Conservation (phyloP, 148 eudicot species). For the Persicaria tinctoria region DNA sequence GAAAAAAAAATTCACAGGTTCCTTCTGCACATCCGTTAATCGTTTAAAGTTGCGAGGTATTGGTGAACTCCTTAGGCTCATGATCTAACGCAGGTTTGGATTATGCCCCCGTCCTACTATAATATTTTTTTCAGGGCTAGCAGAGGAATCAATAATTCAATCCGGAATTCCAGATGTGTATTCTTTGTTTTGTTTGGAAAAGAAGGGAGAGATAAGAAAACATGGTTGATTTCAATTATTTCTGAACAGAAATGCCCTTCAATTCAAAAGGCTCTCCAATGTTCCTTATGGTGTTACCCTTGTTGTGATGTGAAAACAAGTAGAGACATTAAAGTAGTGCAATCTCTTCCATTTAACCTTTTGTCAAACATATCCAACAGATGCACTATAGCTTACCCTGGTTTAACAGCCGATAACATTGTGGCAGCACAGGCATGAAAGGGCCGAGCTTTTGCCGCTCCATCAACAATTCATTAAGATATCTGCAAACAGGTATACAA, state of each 20-base stretch:
- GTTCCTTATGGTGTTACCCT: background rate
- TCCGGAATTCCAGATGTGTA: too few relatives aligned
- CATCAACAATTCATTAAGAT: slow-evolving; percentile 66
- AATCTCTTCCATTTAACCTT: background rate
- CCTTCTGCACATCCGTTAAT: too few relatives aligned
- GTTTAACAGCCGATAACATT: slow-evolving; percentile 68
- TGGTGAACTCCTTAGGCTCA: too few relatives aligned
- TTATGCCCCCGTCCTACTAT: too few relatives aligned
- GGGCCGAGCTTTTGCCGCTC: slow-evolving; percentile 86
- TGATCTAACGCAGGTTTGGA: too few relatives aligned
- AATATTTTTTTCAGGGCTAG: too few relatives aligned
- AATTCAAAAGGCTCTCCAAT: background rate
- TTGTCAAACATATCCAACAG: slow-evolving; percentile 27
- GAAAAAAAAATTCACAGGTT: too few relatives aligned
- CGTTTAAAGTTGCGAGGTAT: too few relatives aligned
- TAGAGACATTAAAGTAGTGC: background rate
- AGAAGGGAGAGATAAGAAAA: too few relatives aligned
- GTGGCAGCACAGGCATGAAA: slow-evolving; percentile 72
- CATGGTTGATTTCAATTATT: too few relatives aligned
- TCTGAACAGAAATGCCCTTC: background rate
- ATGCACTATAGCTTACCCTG: slow-evolving; percentile 95
- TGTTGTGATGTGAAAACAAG: background rate
- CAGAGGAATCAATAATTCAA: too few relatives aligned
- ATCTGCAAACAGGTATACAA: slow-evolving; percentile 48
- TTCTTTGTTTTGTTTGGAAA: too few relatives aligned